Evolutionary conservation across 371 early-diverging fungal species (phyloP).

Genomic region (Syncephalastrum contaminatum): DNA sequence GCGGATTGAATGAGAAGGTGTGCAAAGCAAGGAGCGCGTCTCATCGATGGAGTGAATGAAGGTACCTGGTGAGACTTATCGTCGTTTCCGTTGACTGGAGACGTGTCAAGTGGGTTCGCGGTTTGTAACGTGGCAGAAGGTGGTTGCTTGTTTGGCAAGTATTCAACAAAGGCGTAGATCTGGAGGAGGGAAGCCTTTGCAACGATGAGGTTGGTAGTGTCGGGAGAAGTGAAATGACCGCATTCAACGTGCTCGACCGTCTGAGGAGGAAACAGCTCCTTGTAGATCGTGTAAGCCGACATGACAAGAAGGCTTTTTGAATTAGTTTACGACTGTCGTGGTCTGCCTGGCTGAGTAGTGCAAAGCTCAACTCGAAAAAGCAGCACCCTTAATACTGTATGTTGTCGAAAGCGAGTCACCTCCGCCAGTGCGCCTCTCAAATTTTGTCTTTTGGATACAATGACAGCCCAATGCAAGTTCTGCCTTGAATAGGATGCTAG

Average conservation of each 20-base stretch:
- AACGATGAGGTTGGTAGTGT: conserved; percentile 74
- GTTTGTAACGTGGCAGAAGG: not conserved
- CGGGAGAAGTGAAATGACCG: conserved; percentile 72
- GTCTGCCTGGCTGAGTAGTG: too few species aligned
- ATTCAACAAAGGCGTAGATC: conserved; percentile 76
- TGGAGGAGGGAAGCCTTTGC: conserved; percentile 77
- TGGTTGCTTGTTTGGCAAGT: conserved; percentile 17
- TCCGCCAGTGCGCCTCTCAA: too few species aligned
- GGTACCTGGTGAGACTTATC: too few species aligned
- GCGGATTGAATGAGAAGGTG: too few species aligned
- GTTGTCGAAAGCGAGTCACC: too few species aligned
- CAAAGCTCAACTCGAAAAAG: too few species aligned
- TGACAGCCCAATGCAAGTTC: too few species aligned
- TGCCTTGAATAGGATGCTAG: too few species aligned
- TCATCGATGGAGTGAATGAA: conserved; percentile 4
- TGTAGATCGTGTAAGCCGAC: conserved; percentile 71
- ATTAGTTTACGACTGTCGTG: not conserved
- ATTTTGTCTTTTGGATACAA: too few species aligned
- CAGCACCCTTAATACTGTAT: too few species aligned
- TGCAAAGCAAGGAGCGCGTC: not conserved
- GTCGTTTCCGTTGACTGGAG: too few species aligned
- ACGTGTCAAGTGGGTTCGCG: conserved; percentile 6
- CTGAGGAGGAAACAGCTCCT: conserved; percentile 80
- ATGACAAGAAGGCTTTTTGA: conserved; percentile 13
- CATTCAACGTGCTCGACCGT: conserved; percentile 74